Base-by-base conservation (phyloP, 2,329 filamentous ascomycete genomes). In the Colletotrichum cordylinicola region DNA sequence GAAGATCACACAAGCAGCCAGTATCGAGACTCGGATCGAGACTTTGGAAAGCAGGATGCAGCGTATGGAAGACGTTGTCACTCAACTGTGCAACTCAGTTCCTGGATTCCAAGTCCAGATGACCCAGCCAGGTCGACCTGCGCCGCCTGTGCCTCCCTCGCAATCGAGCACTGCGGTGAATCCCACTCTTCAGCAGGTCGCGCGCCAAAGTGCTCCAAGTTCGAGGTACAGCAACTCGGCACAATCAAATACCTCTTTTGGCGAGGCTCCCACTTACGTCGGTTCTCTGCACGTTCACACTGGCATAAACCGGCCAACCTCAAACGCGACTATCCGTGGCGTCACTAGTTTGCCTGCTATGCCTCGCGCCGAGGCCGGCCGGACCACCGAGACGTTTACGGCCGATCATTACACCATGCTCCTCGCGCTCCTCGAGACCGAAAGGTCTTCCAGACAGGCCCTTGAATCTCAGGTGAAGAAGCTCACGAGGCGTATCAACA, bases 1-100 rank as follows among this genome's bases (percentile, higher is more conserved):
- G 89, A 91, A 89, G 79, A 91, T 91, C 74, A 91, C 90, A 2
- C 86, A 91, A 77, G 88, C 88, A 18, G 87, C 87, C 13, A 89
- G 85, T 78, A 80, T 92, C 12, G 90, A 92, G 78, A 87, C 87
- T 12, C 87, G 91, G 15, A 85, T 93, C 21, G 84, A 84, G 10
- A 82, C 82, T 16, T 83, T 93, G 12, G 91, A 93, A 79, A 82
- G 84, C 7, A 87, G 87, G 7, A 87, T 92, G 79, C 83, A 86
- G 24, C 88, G 87, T 56, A 82, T 93, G 76, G 91, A 93, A 81
- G 86, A 85, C 29, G 84, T 90, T 6, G 86, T 91, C 6, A 84
- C 86, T 70, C 86, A 89, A 80, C 83, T 91, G 4, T 88, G 88
- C 80, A 86, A 89, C 64, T 79, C 86, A 8, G 83, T 87, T 10